Evolutionary conservation across 768 basidiomycete genomes (phyloP).

Genomic region (Tylopilus subfusipes): DNA sequence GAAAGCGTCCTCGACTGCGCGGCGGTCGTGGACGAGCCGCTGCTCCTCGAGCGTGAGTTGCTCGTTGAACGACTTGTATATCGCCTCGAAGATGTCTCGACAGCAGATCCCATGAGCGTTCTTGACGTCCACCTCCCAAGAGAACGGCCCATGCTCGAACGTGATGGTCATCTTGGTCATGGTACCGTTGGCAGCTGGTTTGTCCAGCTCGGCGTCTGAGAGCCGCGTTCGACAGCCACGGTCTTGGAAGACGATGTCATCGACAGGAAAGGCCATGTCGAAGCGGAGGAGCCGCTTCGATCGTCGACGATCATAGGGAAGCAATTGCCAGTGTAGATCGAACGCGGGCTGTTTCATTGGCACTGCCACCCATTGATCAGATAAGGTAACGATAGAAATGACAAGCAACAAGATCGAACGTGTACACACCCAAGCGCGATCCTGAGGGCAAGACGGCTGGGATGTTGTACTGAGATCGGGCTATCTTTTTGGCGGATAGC

Average conservation of each 20-base stretch:
- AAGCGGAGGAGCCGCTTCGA: constrained; percentile 43
- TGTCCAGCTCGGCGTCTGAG: constrained; percentile 38
- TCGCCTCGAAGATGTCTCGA: constrained; percentile 57
- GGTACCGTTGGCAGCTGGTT: constrained; percentile 41
- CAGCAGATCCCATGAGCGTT: constrained; percentile 45
- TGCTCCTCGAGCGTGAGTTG: constrained; percentile 46
- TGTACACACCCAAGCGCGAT: constrained; percentile 26
- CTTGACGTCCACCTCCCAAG: constrained; percentile 42
- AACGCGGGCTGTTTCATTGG: constrained; percentile 40
- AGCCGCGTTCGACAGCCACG: constrained; percentile 26
- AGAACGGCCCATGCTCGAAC: constrained; percentile 36
- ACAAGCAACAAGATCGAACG: not conserved
- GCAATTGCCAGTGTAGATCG: constrained; percentile 47
- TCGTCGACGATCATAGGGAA: constrained; percentile 36
- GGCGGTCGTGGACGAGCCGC: constrained; percentile 27
- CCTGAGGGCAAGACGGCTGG: constrained; percentile 22
- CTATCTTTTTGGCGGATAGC: constrained; percentile 18
- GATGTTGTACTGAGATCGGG: constrained; percentile 20
- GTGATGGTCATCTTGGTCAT: constrained; percentile 50
- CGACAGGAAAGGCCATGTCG: constrained; percentile 48
- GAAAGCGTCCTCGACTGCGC: constrained; percentile 41
- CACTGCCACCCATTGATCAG: constrained; percentile 30
- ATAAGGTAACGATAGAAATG: constrained; percentile 17
- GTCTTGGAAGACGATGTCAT: constrained; percentile 24
- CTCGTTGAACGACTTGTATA: constrained; percentile 47